These are phyloP conservation scores for Vitrella brassicaformis DNA, from an alignment of 73 alveolate genomes.

Conservation along the genomic window DNA sequence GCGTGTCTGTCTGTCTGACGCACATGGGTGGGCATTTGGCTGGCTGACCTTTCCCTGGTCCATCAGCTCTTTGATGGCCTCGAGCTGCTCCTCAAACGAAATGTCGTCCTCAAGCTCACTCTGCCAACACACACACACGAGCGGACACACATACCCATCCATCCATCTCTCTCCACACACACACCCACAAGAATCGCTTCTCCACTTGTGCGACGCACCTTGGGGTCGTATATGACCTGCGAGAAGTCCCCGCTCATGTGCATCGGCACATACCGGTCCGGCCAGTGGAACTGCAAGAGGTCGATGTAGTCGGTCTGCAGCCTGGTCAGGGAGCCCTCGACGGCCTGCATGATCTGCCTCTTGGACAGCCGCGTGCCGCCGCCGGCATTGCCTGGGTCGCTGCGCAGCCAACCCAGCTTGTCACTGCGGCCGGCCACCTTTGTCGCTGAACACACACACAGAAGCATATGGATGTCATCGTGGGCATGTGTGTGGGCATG, in stretches of 20 bases:
- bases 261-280: not conserved
- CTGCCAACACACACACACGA: too few relatives aligned
- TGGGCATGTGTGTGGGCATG: not conserved
- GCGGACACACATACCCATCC: too few relatives aligned
- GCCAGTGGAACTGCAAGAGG: not conserved
- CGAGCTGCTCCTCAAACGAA: not conserved
- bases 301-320: not conserved
- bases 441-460: too few relatives aligned
- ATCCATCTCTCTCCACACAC: too few relatives aligned
- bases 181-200: too few relatives aligned
- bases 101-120: not conserved
- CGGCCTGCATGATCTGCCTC: not conserved
- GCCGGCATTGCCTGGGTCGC: not conserved
- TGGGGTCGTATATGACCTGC: not conserved
- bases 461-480: too few relatives aligned
- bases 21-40: too few relatives aligned
- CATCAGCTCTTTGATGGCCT: not conserved
- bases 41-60: not conserved
- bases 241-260: not conserved
- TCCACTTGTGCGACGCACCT: too few relatives aligned
- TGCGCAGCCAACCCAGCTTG: not conserved
- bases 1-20: too few relatives aligned
- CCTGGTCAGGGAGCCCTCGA: not conserved
- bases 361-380: not conserved
- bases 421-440: not conserved